These are phyloP conservation scores for Bimuria novae-zelandiae DNA, from an alignment of 2,329 filamentous ascomycete genomes.

Conservation along the genomic window DNA sequence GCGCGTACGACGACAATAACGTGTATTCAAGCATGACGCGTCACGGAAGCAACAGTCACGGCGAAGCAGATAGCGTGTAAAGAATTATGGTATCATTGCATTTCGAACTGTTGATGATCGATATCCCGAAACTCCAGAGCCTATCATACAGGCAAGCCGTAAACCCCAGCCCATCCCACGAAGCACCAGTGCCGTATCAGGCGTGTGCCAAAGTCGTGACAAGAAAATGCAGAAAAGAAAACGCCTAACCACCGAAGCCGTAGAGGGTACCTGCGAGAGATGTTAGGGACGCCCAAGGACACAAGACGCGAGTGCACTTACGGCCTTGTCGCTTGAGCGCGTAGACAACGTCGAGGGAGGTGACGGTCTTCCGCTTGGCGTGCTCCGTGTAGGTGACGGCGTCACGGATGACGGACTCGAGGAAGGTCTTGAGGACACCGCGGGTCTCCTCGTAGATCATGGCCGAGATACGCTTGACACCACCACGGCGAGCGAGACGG, in stretches of 20 bases:
- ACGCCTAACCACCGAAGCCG: slow-evolving; percentile 67
- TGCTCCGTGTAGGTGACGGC: slow-evolving; percentile 83
- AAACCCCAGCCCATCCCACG: slow-evolving; percentile 33
- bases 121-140: slow-evolving; percentile 41
- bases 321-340: slow-evolving; percentile 67
- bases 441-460: slow-evolving; percentile 88
- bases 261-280: slow-evolving; percentile 59
- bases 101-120: slow-evolving; percentile 26
- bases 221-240: slow-evolving; percentile 39
- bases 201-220: slow-evolving; percentile 39
- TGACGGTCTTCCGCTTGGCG: slow-evolving; percentile 77
- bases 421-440: slow-evolving; percentile 82
- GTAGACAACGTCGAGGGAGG: slow-evolving; percentile 66
- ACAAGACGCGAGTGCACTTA: slow-evolving; percentile 28
- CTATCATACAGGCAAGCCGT: slow-evolving; percentile 39
- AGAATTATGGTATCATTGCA: slow-evolving; percentile 45
- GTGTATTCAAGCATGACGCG: too few species aligned
- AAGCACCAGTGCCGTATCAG: slow-evolving; percentile 63
- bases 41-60: too few species aligned
- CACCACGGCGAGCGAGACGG: slow-evolving; percentile 97
- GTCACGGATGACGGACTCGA: slow-evolving; percentile 79
- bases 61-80: slow-evolving; percentile 10
- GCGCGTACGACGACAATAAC: too few species aligned
- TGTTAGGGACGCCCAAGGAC: slow-evolving; percentile 16
- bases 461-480: slow-evolving; percentile 99